Evolutionary conservation across 108 stramenopile species (phyloP).

Genomic region (Aurantiochytrium sp.): DNA sequence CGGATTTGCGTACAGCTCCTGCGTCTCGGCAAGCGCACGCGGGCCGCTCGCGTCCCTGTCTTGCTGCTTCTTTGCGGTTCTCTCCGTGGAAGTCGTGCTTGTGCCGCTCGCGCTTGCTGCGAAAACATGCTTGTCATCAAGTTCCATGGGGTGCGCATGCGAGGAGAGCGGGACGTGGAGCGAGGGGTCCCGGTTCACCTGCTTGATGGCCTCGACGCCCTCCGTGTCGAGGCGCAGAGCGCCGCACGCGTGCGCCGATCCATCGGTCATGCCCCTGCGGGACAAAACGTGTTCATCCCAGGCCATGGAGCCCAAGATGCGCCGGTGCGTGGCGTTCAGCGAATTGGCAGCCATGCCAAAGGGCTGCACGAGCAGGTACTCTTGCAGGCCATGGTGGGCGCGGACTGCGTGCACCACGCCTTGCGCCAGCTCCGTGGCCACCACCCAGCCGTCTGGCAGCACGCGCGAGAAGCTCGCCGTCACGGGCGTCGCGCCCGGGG

Average conservation of each 20-base stretch:
- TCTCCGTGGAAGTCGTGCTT: neutral
- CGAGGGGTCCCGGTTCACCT: neutral
- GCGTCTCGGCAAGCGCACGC: neutral
- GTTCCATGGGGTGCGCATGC: neutral
- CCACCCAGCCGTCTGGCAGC: neutral
- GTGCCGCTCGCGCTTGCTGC: neutral
- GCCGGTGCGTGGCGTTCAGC: neutral
- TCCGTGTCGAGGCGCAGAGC: neutral
- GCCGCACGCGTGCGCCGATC: neutral
- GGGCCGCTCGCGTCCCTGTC: too few species aligned
- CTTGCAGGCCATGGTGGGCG: neutral
- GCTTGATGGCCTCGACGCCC: neutral
- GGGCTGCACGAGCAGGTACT: neutral
- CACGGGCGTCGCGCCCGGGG: neutral
- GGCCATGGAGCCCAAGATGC: neutral
- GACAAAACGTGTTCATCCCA: neutral
- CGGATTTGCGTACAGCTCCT: neutral
- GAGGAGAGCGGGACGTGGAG: too few species aligned
- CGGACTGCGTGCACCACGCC: neutral
- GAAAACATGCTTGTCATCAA: neutral
- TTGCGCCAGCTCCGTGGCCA: neutral
- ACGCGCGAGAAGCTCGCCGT: neutral
- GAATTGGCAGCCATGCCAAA: neutral
- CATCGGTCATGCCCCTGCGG: neutral
- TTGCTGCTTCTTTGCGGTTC: neutral